Conservation (phyloP, 2,329 filamentous ascomycete species). For the Colletotrichum godetiae region DNA sequence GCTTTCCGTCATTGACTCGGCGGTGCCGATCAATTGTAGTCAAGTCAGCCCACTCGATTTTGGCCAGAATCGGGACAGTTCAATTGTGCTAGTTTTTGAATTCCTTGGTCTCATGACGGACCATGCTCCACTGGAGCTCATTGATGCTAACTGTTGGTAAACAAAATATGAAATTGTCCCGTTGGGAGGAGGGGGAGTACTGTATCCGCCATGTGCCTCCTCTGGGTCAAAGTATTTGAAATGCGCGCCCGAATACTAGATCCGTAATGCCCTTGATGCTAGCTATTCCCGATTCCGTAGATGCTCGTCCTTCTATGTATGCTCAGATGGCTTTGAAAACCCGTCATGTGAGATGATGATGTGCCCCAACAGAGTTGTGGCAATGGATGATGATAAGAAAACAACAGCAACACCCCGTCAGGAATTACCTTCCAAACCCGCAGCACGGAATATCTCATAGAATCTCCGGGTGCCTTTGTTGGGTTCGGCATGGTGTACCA, state of each 20-base stretch:
- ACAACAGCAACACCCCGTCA: neutral
- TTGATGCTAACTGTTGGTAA: conserved; percentile 1
- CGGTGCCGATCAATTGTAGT: neutral
- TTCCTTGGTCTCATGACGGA: neutral
- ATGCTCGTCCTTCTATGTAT: conserved; percentile 29
- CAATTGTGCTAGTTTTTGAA: neutral
- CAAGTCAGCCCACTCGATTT: neutral
- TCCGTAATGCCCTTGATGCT: neutral
- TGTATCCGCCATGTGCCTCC: conserved; percentile 35
- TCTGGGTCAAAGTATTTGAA: neutral
- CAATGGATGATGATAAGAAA: neutral
- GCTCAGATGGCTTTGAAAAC: neutral
- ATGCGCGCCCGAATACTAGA: conserved; percentile 10
- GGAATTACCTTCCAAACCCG: neutral
- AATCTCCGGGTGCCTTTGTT: conserved; percentile 15
- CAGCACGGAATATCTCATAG: conserved; percentile 14
- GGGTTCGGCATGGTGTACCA: conserved; percentile 28
- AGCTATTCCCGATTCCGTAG: neutral
- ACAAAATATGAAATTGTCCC: neutral
- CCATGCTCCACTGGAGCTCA: neutral
- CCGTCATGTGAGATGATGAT: neutral
- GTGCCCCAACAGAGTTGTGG: neutral
- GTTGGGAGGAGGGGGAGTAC: conserved; percentile 32
- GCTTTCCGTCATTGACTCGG: neutral
- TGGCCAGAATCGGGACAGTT: neutral